These are phyloP conservation scores for Exophiala viscosa DNA, from an alignment of 2,329 filamentous ascomycete genomes.

Conservation along the genomic window DNA sequence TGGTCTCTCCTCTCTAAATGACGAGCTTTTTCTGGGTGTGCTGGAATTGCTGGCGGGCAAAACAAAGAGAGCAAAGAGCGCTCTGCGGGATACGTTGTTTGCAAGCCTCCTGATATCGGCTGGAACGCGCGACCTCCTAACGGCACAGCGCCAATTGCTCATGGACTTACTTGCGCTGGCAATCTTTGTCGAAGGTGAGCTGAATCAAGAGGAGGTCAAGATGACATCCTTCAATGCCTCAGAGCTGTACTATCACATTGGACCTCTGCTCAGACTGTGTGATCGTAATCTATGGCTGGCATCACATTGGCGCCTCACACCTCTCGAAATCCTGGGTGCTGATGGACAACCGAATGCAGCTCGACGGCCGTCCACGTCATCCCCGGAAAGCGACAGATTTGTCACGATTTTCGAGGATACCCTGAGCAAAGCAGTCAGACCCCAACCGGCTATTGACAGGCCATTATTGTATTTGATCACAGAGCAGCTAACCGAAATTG, in stretches of 20 bases:
- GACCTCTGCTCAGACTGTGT: slow-evolving; percentile 67
- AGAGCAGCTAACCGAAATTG: slow-evolving; percentile 41
- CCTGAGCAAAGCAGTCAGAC: slow-evolving; percentile 43
- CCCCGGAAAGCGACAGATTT: slow-evolving; percentile 28
- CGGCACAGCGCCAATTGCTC: slow-evolving; percentile 68
- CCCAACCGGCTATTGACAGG: slow-evolving; percentile 37
- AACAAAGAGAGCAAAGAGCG: slow-evolving; percentile 29
- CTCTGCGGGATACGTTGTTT: slow-evolving; percentile 20
- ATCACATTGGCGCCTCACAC: slow-evolving; percentile 37
- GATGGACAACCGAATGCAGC: slow-evolving; percentile 27
- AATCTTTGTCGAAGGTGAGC: slow-evolving; percentile 80
- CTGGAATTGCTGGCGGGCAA: slow-evolving; percentile 45
- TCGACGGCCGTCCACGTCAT: slow-evolving; percentile 29
- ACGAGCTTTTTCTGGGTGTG: slow-evolving; percentile 50
- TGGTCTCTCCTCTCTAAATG: slow-evolving; percentile 48
- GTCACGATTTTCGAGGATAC: slow-evolving; percentile 43
- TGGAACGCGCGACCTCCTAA: slow-evolving; percentile 73
- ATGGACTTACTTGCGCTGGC: slow-evolving; percentile 79
- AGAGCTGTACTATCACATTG: slow-evolving; percentile 59
- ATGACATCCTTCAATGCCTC: slow-evolving; percentile 60
- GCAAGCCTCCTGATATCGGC: slow-evolving; percentile 55
- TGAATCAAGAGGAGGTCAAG: slow-evolving; percentile 66
- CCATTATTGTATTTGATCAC: slow-evolving; percentile 44
- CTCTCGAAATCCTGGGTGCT: slow-evolving; percentile 28
- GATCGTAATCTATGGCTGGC: slow-evolving; percentile 67